Evolutionary conservation across 2,329 filamentous ascomycete genomes (phyloP), one percentile per base, ranked within the genome.

Genomic region (Penicillium sp.): DNA sequence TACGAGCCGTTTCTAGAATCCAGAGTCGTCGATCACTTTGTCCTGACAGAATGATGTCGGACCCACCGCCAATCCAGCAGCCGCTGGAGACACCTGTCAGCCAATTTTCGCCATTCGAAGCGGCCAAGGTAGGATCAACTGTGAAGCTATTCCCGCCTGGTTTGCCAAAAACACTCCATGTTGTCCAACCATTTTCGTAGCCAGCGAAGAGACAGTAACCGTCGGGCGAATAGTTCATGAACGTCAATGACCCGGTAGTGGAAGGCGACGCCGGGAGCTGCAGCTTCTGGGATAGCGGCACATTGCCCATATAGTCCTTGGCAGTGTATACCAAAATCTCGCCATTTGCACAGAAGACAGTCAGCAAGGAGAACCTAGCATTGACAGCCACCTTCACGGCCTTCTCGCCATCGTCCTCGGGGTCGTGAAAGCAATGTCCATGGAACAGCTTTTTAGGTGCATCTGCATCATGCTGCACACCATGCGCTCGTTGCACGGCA

Each of bases 81-180:
- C 88, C 91, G 61, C 88, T 84, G 18, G 78, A 80, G 22, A 96
- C 79, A 3, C 92, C 90, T 5, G 81, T 79, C n/a, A 97, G 78
- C 90, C 92, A 97, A 40, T 83, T 81, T 66, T 99, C 92, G 25
- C 81, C 81, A 63, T 94, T 92, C 6, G 75, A 74, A 44, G 80
- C 74, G 2, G 86, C 84, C 33, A 90, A 77, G 2, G 75, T 72
- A 24, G 78, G 76, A 62, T 95, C 89, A 11, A 83, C 79, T 6
- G 81, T 79, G 68, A 97, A 97, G 66, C 90, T 96, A 61, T 85
- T 90, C 49, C 88, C 91, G 13, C 91, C 87, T 2, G 87, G 81
- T 70, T 96, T 96, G 30, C 94, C 94, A 71, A 95, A 99, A 33
- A 97, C 94, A 69, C 92, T 97, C 92, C 92, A 99, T 42, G 86